These are phyloP conservation scores for Cladosporium sp. DNA, from an alignment of 2,329 filamentous ascomycete species.

Conservation along the genomic window DNA sequence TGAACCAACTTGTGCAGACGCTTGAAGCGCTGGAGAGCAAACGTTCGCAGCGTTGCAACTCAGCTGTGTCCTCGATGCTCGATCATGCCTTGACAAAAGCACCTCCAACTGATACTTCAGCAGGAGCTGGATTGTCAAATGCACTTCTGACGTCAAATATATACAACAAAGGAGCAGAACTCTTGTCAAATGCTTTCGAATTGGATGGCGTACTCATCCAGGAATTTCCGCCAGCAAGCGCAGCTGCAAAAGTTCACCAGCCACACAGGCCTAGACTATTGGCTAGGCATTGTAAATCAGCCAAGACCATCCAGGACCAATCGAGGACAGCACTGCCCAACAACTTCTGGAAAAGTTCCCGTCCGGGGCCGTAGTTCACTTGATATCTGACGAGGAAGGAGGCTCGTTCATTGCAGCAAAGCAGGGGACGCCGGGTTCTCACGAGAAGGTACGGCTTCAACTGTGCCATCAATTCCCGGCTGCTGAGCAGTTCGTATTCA, in stretches of 20 bases:
- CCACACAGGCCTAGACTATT: background rate
- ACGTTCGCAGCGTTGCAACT: conserved; percentile 6
- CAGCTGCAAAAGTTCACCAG: background rate
- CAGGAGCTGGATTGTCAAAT: background rate
- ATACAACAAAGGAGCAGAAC: background rate
- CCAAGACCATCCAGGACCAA: background rate
- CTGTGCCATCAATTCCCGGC: conserved; percentile 4
- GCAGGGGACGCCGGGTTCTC: background rate
- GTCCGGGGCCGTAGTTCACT: background rate
- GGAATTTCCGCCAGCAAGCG: background rate
- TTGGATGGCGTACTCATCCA: conserved; percentile 8
- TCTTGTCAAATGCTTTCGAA: conserved; percentile 1
- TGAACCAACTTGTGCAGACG: conserved; percentile 7
- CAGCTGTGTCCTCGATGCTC: conserved; percentile 4
- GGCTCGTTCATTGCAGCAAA: background rate
- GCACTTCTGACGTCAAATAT: background rate
- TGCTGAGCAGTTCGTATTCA: conserved; percentile 37
- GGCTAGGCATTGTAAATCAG: background rate
- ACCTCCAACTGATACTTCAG: too few species aligned
- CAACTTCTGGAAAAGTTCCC: background rate
- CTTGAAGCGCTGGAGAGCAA: conserved; percentile 11
- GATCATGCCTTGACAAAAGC: background rate
- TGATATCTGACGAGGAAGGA: background rate
- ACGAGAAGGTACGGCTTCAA: background rate
- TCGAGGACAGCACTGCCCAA: background rate